Evolutionary conservation across 2,329 filamentous ascomycete genomes (phyloP).

Genomic region (Anisogramma anomala): DNA sequence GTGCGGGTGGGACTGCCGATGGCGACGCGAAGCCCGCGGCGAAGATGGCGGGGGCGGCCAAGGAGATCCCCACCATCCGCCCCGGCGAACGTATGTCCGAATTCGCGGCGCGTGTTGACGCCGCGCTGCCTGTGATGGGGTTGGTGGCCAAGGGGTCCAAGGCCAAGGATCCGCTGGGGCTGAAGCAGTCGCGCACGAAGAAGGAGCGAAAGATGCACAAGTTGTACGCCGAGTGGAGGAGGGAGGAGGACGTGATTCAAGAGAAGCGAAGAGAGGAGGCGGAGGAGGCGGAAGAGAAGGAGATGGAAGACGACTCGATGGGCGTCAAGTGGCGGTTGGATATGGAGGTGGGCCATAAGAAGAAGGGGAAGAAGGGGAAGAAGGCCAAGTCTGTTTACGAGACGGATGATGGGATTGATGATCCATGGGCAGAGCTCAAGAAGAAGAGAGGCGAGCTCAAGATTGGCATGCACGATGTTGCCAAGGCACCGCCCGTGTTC

Average conservation of each 20-base stretch:
- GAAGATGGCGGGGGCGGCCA: constrained; percentile 15
- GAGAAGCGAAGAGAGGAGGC: constrained; percentile 55
- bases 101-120: constrained; percentile 73
- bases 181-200: constrained; percentile 61
- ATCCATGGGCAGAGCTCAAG: constrained; percentile 66
- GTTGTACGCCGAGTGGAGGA: constrained; percentile 66
- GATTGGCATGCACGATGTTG: constrained; percentile 46
- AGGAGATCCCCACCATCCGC: constrained; percentile 54
- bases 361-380: constrained; percentile 31
- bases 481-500: constrained; percentile 64
- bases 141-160: constrained; percentile 52
- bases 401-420: constrained; percentile 41
- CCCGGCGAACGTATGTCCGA: constrained; percentile 76
- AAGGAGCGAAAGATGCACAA: constrained; percentile 78
- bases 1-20: background rate
- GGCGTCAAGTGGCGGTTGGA: constrained; percentile 38
- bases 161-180: constrained; percentile 51
- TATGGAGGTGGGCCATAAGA: constrained; percentile 26
- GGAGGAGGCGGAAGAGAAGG: constrained; percentile 51
- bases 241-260: constrained; percentile 51
- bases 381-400: constrained; percentile 28
- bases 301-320: constrained; percentile 47
- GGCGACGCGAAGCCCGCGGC: constrained; percentile 14
- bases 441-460: constrained; percentile 48
- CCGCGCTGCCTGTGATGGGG: constrained; percentile 64